Evolutionary conservation across 2,329 filamentous ascomycete genomes (phyloP), one percentile per base, ranked within the genome.

Genomic region (Shiraia sp.): DNA sequence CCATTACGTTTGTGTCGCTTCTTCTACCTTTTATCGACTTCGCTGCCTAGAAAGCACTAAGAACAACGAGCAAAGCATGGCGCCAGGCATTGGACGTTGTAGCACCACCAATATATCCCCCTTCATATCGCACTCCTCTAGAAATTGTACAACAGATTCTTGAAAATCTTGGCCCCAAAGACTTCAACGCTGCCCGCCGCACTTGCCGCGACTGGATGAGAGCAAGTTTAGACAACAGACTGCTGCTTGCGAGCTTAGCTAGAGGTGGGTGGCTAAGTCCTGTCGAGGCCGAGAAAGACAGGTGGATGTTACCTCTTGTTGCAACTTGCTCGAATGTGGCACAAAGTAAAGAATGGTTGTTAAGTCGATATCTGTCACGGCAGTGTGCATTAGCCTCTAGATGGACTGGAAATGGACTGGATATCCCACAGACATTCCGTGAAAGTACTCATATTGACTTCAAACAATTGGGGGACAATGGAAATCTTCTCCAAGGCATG

Each of bases 141-240:
- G 79, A 81, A 51, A 72, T 81, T 14, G 35, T 81, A 1, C 70
- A 76, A 31, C 65, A 75, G 6, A 72, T 81, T 4, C 77, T 73
- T 44, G 50, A 47, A 5, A 67, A 72, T 49, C 61, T 80, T 3
- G 52, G 61, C 10, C 77, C 77, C 0, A 62, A 65, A 16, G 74
- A 78, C 51, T 86, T 85, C 59, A 78, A 87, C 53, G 73, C 79
- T 39, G 81, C 82, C 12, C 75, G 83, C 13, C 77, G 80, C 47
- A 77, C 77, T 13, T 87, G 82, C 55, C 75, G 77, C 32, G 64
- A 67, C 25, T 87, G 81, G 83, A 81, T 84, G 70, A 63, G 75
- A 26, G 75, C 75, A 15, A 79, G 81, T 35, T 61, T 86, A n/a
- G 69, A 82, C 35, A 63, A 66, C 29, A 65, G 55, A 2, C 51